Conservation (phyloP, 495 filamentous ascomycete genomes). For the Chlorociboria aeruginascens region DNA sequence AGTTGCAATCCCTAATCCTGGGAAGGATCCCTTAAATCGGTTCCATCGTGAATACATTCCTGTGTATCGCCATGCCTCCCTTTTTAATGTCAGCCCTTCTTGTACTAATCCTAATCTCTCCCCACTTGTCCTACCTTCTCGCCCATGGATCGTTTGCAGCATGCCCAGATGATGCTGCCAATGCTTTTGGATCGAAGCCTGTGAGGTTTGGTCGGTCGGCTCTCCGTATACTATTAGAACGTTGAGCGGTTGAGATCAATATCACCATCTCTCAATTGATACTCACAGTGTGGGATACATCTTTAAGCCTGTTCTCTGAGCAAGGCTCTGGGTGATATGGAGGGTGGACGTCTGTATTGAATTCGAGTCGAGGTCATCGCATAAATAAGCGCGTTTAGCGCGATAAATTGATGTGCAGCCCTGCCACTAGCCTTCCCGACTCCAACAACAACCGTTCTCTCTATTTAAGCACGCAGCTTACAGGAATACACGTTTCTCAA, state of each 20-base stretch:
- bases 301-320: slow-evolving; percentile 10
- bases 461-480: no score
- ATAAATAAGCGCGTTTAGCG: no score
- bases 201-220: slow-evolving; percentile 56
- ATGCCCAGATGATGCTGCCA: slow-evolving; percentile 52
- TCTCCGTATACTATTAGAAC: slow-evolving; percentile 8
- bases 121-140: not conserved
- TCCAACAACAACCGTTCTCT: slow-evolving; percentile 1
- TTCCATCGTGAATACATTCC: slow-evolving; percentile 81
- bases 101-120: not conserved
- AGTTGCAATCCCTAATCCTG: slow-evolving; percentile 80
- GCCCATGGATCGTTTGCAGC: slow-evolving; percentile 77
- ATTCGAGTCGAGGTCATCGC: no score
- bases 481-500: no score
- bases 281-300: slow-evolving; percentile 10
- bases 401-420: no score
- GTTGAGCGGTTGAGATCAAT: not conserved
- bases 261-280: not conserved
- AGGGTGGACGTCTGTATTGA: not conserved
- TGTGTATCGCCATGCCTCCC: slow-evolving; percentile 89
- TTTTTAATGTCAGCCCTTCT: slow-evolving; percentile 24
- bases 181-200: slow-evolving; percentile 68
- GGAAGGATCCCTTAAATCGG: slow-evolving; percentile 75
- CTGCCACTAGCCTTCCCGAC: slow-evolving; percentile 5
- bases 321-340: slow-evolving; percentile 7